Conservation (phyloP, 2,329 filamentous ascomycete genomes). For the Penicillium sp. region DNA sequence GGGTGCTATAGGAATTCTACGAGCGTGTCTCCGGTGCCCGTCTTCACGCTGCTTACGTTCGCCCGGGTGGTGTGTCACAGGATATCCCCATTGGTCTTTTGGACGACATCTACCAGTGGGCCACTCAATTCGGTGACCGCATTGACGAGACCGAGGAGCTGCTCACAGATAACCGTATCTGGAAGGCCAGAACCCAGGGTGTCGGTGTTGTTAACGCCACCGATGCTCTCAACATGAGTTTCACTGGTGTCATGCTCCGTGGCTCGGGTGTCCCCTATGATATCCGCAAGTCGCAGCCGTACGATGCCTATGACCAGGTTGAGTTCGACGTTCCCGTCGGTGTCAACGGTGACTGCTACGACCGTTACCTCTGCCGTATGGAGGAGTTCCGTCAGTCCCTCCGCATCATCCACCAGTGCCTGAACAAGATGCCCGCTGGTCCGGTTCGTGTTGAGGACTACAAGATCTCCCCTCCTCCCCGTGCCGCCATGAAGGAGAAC, state of each 20-base stretch:
- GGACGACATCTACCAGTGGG: slow-evolving; percentile 99
- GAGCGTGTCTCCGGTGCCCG: slow-evolving; percentile 97
- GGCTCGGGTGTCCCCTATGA: slow-evolving; percentile 96
- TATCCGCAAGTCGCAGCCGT: slow-evolving; percentile 92
- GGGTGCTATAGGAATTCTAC: slow-evolving; percentile 80
- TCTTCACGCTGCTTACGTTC: slow-evolving; percentile 94
- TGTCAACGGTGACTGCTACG: slow-evolving; percentile 97
- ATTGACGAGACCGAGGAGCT: slow-evolving; percentile 99
- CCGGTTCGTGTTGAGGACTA: slow-evolving; percentile 97
- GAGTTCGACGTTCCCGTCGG: slow-evolving; percentile 98
- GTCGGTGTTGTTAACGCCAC: slow-evolving; percentile 87
- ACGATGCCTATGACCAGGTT: slow-evolving; percentile 96
- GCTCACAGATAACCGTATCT: slow-evolving; percentile 98
- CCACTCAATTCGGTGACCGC: slow-evolving; percentile 96
- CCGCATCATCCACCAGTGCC: slow-evolving; percentile 96
- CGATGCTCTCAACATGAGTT: slow-evolving; percentile 95
- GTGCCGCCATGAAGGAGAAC: slow-evolving; percentile 99
- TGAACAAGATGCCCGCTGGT: slow-evolving; percentile 97
- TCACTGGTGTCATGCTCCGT: slow-evolving; percentile 96
- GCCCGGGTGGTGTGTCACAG: slow-evolving; percentile 93
- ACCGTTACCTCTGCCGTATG: slow-evolving; percentile 98
- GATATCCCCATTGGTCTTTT: slow-evolving; percentile 90
- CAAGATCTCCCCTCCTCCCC: slow-evolving; percentile 95
- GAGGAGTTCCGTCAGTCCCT: slow-evolving; percentile 98
- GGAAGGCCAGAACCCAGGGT: slow-evolving; percentile 89